Evolutionary conservation across 495 filamentous ascomycete species (phyloP).

Genomic region (Cairneyella variabilis): DNA sequence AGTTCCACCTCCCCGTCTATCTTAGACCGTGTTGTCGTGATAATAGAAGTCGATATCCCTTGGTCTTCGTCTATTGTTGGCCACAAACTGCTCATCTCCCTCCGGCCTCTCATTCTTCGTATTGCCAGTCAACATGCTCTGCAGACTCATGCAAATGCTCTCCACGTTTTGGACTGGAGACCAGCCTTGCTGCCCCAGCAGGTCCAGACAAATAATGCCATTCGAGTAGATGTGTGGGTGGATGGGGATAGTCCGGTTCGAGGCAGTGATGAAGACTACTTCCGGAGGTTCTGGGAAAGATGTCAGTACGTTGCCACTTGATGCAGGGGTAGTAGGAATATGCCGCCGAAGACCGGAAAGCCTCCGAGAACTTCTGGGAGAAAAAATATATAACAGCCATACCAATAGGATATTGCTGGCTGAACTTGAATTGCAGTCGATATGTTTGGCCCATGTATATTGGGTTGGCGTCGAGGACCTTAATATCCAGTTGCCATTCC

Average conservation of each 20-base stretch:
- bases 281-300: constrained; percentile 86
- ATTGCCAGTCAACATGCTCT: constrained; percentile 97
- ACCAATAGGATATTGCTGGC: constrained; percentile 86
- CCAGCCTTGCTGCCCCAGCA: constrained; percentile 85
- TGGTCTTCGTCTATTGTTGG: constrained; percentile 69
- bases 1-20: not conserved
- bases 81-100: constrained; percentile 82
- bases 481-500: constrained; percentile 92
- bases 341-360: too few species aligned
- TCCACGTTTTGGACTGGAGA: constrained; percentile 95
- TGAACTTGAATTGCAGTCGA: constrained; percentile 84
- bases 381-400: too few species aligned
- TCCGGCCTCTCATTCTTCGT: constrained; percentile 81
- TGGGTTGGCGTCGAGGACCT: constrained; percentile 86
- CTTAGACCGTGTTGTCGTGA: constrained; percentile 77
- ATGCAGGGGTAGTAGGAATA: too few species aligned
- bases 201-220: constrained; percentile 95
- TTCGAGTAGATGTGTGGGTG: constrained; percentile 98
- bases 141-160: constrained; percentile 94
- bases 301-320: too few species aligned
- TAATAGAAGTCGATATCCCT: constrained; percentile 85
- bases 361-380: too few species aligned
- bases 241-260: constrained; percentile 77
- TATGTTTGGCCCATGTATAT: constrained; percentile 79
- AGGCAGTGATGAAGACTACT: constrained; percentile 73